These are phyloP conservation scores for Phalaenopsis aphrodite DNA, from an alignment of 106 monocot species.

Conservation along the genomic window DNA sequence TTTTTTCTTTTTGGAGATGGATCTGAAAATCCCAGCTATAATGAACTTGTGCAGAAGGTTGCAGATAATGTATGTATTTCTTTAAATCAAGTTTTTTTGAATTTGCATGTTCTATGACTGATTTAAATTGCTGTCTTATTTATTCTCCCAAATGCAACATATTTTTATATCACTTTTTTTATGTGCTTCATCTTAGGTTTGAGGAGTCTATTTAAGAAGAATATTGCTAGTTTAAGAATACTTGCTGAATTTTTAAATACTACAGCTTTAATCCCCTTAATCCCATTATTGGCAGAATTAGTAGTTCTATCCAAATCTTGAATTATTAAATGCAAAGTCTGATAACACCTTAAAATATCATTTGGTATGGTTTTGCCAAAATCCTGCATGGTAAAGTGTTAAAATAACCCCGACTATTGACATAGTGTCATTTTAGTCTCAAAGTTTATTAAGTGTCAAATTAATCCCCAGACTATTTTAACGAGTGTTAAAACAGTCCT, in stretches of 20 bases:
- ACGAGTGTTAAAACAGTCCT: too few relatives aligned
- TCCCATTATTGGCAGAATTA: neutral
- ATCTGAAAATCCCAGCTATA: slow-evolving; percentile 38
- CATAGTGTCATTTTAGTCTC: too few relatives aligned
- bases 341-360: neutral
- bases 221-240: too few relatives aligned
- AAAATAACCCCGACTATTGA: neutral
- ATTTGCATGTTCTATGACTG: neutral
- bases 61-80: slow-evolving; percentile 44
- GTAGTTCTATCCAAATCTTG: neutral
- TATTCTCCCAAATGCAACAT: neutral
- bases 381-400: neutral
- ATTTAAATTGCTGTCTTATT: neutral
- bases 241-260: neutral
- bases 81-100: neutral
- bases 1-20: slow-evolving; percentile 51
- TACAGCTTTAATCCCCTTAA: neutral
- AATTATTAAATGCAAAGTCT: neutral
- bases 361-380: neutral
- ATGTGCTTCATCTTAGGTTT: too few relatives aligned
- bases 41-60: slow-evolving; percentile 45
- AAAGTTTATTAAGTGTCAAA: too few relatives aligned
- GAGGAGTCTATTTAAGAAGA: too few relatives aligned
- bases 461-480: too few relatives aligned
- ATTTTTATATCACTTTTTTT: neutral